A percentile compares a stretch with the other conserved stretches of the same genome.
These are phyloP conservation scores for Lentinula novae-zelandiae DNA, from an alignment of 1,284 basidiomycete genomes.

Conservation along the genomic window DNA sequence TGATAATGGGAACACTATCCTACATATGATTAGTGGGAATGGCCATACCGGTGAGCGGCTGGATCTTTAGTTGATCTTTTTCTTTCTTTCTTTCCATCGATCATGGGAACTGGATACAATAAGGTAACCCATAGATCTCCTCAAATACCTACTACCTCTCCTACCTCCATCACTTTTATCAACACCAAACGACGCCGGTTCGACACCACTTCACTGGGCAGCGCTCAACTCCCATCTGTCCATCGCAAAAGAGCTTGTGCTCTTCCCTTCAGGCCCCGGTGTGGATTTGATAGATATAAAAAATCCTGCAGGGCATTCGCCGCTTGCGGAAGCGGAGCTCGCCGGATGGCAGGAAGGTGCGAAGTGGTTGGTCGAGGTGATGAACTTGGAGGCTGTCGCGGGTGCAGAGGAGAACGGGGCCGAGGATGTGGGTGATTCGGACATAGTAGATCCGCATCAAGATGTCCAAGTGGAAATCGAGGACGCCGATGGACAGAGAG, in stretches of 20 bases:
- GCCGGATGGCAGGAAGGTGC: slow-evolving; percentile 79
- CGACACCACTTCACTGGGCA: slow-evolving; percentile 88
- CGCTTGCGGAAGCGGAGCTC: slow-evolving; percentile 73
- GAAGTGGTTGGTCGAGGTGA: slow-evolving; percentile 71
- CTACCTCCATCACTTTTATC: slow-evolving; percentile 56
- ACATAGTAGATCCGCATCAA: slow-evolving; percentile 24
- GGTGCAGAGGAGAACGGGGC: slow-evolving; percentile 34
- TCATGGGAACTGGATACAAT: slow-evolving; percentile 24
- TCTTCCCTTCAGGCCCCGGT: slow-evolving; percentile 53
- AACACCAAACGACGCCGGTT: slow-evolving; percentile 63
- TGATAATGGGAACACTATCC: slow-evolving; percentile 70
- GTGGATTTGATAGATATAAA: slow-evolving; percentile 68
- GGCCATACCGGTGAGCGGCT: slow-evolving; percentile 72
- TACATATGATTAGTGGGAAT: slow-evolving; percentile 86
- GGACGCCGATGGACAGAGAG: slow-evolving; percentile 62
- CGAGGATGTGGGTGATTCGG: slow-evolving; percentile 28
- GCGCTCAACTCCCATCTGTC: slow-evolving; percentile 75
- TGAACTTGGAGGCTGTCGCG: slow-evolving; percentile 60
- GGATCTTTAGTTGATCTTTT: not conserved
- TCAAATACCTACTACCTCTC: slow-evolving; percentile 66
- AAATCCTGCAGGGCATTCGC: slow-evolving; percentile 65
- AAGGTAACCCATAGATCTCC: slow-evolving; percentile 57
- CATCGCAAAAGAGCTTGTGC: slow-evolving; percentile 64
- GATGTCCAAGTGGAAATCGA: slow-evolving; percentile 62
- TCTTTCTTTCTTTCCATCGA: not conserved